A percentile compares a stretch with the other conserved stretches of the same genome.
These are phyloP conservation scores for Microthlaspi erraticum DNA, from an alignment of 345 rosid species.

Conservation along the genomic window DNA sequence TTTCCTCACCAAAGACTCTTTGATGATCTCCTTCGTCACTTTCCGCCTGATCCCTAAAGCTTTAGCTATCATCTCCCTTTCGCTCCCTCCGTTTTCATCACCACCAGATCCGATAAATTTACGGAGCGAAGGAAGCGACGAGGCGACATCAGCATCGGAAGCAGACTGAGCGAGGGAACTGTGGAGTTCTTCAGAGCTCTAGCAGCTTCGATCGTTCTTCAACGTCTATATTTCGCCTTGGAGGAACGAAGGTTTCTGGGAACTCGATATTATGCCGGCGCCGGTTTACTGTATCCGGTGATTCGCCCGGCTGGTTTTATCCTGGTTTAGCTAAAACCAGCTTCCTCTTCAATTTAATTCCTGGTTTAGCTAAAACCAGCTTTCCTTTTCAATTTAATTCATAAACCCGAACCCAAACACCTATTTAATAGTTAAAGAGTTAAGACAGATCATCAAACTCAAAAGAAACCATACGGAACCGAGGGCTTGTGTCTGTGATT, in stretches of 20 bases:
- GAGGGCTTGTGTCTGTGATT: no score
- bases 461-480: no score
- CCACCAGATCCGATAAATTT: slow-evolving; percentile 38
- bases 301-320: slow-evolving; percentile 19
- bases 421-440: no score
- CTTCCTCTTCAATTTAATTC: no score
- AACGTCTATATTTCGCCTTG: slow-evolving; percentile 11
- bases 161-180: slow-evolving; percentile 64
- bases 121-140: slow-evolving; percentile 56
- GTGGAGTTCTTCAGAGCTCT: slow-evolving; percentile 69
- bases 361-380: no score
- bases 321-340: no score
- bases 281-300: slow-evolving; percentile 45
- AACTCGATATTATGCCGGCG: slow-evolving; percentile 49
- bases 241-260: slow-evolving; percentile 31
- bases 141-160: slow-evolving; percentile 36
- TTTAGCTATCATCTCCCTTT: slow-evolving; percentile 66
- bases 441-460: no score
- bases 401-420: no score
- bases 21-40: slow-evolving; percentile 77
- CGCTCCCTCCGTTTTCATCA: slow-evolving; percentile 47
- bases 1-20: slow-evolving; percentile 66
- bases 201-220: slow-evolving; percentile 60
- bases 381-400: no score
- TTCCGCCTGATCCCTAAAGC: slow-evolving; percentile 79